Percentiles rank a stretch among this genome's conserved stretches.
phyloP scores from a whole-genome alignment of 345 rosid genomes.

The Clausena lansium region DNA sequence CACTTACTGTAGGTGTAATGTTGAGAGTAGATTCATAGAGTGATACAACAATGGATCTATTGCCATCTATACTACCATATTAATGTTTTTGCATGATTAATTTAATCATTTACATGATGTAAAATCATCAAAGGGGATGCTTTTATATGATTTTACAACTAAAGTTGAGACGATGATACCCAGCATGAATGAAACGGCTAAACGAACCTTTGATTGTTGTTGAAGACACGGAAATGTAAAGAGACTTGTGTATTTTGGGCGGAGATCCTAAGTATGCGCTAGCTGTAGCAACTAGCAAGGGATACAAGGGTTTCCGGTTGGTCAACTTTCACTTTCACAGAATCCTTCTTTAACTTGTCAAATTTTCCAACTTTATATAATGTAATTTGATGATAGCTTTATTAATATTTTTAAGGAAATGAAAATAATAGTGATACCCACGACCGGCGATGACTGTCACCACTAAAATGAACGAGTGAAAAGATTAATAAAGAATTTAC shows the following conservation, averaged over 20 bases:
- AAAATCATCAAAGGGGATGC: background rate
- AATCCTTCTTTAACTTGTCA: background rate
- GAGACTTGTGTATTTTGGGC: too few species aligned
- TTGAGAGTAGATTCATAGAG: too few species aligned
- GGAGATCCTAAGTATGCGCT: too few species aligned
- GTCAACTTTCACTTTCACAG: constrained; percentile 20
- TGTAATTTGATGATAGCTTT: too few species aligned
- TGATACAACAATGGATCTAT: background rate
- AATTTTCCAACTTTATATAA: too few species aligned
- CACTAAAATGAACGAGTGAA: background rate
- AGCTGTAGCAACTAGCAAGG: too few species aligned
- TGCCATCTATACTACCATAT: background rate
- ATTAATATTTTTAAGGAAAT: too few species aligned
- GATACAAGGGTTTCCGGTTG: constrained; percentile 21
- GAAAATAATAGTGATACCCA: background rate
- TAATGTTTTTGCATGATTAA: too few species aligned
- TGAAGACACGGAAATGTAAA: background rate
- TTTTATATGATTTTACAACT: background rate
- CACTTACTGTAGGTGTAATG: background rate
- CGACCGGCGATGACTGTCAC: background rate
- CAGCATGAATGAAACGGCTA: constrained; percentile 6
- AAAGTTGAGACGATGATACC: background rate
- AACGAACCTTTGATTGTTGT: constrained; percentile 29
- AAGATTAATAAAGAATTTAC: too few species aligned
- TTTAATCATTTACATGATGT: background rate